A percentile compares a stretch with the other conserved stretches of the same genome.
phyloP scores from a whole-genome alignment of 2,329 filamentous ascomycete genomes.

The Rachicladosporium sp. region DNA sequence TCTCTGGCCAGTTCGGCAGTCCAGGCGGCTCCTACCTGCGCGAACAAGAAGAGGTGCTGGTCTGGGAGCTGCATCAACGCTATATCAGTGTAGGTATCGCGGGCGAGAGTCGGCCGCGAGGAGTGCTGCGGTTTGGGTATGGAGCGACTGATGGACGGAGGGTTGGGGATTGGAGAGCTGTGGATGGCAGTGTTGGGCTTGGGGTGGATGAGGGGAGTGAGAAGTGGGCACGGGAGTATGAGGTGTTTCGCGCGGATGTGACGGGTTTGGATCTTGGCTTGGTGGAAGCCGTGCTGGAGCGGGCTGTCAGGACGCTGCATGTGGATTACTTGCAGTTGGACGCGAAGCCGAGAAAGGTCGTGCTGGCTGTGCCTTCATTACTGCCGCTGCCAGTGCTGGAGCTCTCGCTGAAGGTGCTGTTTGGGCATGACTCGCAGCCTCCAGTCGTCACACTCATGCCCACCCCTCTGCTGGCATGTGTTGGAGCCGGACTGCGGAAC shows the following conservation, averaged over 20 bases:
- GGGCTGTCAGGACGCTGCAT: constrained; percentile 68
- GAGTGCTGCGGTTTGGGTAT: constrained; percentile 50
- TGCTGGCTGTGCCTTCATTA: constrained; percentile 64
- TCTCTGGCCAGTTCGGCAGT: constrained; percentile 45
- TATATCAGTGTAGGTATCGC: constrained; percentile 75
- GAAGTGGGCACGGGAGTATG: constrained; percentile 49
- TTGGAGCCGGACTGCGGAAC: constrained; percentile 74
- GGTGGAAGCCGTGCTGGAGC: constrained; percentile 76
- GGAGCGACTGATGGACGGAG: constrained; percentile 22
- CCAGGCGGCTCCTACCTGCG: constrained; percentile 43
- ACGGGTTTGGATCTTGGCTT: constrained; percentile 62
- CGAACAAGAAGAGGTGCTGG: constrained; percentile 69
- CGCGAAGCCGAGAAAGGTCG: constrained; percentile 53
- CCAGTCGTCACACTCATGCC: constrained; percentile 73
- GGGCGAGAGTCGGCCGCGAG: constrained; percentile 63
- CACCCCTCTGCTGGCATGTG: constrained; percentile 57
- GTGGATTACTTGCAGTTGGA: constrained; percentile 55
- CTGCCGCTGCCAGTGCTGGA: constrained; percentile 70
- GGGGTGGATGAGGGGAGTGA: constrained; percentile 25
- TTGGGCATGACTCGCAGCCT: constrained; percentile 66
- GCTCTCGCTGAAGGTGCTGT: constrained; percentile 62
- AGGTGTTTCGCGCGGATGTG: constrained; percentile 72
- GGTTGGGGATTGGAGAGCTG: constrained; percentile 60
- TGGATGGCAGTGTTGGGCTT: not conserved
- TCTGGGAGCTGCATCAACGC: constrained; percentile 73